These are phyloP conservation scores for Angophora floribunda DNA, from an alignment of 345 rosid genomes.

Conservation along the genomic window DNA sequence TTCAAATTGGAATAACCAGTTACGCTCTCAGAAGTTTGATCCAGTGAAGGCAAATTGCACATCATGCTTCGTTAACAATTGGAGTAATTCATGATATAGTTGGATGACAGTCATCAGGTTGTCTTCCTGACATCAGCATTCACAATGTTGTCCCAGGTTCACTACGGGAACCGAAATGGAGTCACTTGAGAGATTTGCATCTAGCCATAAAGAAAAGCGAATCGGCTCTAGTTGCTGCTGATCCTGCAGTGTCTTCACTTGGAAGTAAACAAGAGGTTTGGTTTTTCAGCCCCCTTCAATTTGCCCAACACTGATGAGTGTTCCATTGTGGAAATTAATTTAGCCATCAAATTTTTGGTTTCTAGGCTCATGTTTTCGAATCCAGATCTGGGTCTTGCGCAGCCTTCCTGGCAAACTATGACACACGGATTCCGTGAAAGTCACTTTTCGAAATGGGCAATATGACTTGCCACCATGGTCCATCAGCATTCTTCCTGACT, in stretches of 20 bases:
- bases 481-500: conserved; percentile 46
- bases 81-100: not conserved
- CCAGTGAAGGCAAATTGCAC: not conserved
- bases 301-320: not conserved
- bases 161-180: conserved; percentile 42
- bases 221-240: conserved; percentile 14
- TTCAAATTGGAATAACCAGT: not conserved
- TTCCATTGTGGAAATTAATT: not conserved
- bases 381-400: conserved; percentile 20
- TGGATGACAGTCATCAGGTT: not conserved
- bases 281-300: not conserved
- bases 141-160: conserved; percentile 7
- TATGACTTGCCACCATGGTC: conserved; percentile 31
- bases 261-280: conserved; percentile 24
- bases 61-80: not conserved
- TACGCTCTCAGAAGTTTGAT: not conserved
- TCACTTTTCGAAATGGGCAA: conserved; percentile 11
- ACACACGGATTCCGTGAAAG: conserved; percentile 5
- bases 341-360: not conserved
- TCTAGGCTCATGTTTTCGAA: conserved; percentile 29
- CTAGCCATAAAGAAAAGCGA: conserved; percentile 22
- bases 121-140: not conserved
- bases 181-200: conserved; percentile 40
- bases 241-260: not conserved
- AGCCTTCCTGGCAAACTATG: conserved; percentile 32